Base-by-base conservation (phyloP, 768 basidiomycete species). In the Kwoniella dendrophila region DNA sequence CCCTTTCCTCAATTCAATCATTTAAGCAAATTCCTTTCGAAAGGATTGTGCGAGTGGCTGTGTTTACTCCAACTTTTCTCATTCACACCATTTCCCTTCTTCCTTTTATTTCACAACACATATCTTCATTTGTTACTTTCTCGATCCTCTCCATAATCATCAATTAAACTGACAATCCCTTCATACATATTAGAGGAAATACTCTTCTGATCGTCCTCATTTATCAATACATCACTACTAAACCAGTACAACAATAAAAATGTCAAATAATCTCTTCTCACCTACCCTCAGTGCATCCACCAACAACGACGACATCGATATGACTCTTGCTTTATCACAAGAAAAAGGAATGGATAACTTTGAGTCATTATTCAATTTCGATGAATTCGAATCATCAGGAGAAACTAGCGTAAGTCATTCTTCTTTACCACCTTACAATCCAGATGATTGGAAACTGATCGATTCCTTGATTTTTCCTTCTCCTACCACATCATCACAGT, bases 281-380 rank as follows among this genome's bases (percentile, higher is more conserved):
- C 56, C 63, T 18, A 53, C 63, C 7, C 27, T 48, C 20, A 51
- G 49, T 41, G n/a, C 61, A 33, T 50, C 56, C 20, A 59, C 56
- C 40, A 38, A 56, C 27, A 20, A 36, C 41, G 63, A 64, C 56
- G 51, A 62, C 53, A 56, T 62, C 54, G 47, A 56, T 29, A 62
- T 62, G 52, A 45, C 30, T 33, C 34, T 50, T 27, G 11, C 24
- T 24, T 32, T 60, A 5, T 43, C 30, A 2, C 54, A 47, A 16
- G 60, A 62, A 16, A 62, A 62, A 51, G 50, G 49, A 16, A 32
- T 62, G 16, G 49, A 62, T 22, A 51, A 47, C 53, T 62, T 62
- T n/a, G 60, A 62, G n/a, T 64, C 70, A 4, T 40, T 72, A 2
- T 69, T 75, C 64, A 71, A 72, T 65, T 70, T 75, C 56, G 64